Evolutionary conservation across 306 rosid species (phyloP).

Genomic region (Malus domestica): ASM211411v1 NC_041804.1:10764501-10765000

Average conservation of each 20-base stretch:
- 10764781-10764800: background rate
- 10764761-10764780: background rate
- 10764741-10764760: background rate
- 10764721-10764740: background rate
- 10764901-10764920: slow-evolving; percentile 29
- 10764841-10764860: slow-evolving; percentile 61
- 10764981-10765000: slow-evolving; percentile 1
- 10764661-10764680: background rate
- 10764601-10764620: background rate
- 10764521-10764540: background rate
- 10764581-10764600: background rate
- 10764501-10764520: background rate
- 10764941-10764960: background rate
- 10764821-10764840: slow-evolving; percentile 37
- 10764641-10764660: background rate
- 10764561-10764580: background rate
- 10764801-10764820: slow-evolving; percentile 18
- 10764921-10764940: background rate
- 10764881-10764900: slow-evolving; percentile 41
- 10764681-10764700: background rate
- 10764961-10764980: background rate
- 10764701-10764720: background rate
- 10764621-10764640: background rate
- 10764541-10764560: background rate
- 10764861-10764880: slow-evolving; percentile 45